These are phyloP conservation scores for Trametes cubensis DNA, from an alignment of 768 basidiomycete species.

Conservation along the genomic window DNA sequence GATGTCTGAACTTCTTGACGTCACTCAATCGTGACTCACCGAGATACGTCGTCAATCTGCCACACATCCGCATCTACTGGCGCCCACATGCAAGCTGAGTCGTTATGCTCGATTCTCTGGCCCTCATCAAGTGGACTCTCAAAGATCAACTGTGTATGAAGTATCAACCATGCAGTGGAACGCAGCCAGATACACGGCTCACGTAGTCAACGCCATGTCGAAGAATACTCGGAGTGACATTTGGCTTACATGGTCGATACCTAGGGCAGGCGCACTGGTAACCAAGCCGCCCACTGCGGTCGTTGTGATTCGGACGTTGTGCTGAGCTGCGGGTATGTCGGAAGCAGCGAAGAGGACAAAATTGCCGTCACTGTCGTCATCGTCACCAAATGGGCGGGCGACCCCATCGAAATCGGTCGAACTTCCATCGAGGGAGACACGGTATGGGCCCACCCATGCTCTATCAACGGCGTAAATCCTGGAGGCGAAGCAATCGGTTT, in stretches of 20 bases:
- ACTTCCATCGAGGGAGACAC: slow-evolving; percentile 20
- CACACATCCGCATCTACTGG: neutral
- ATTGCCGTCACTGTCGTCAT: slow-evolving; percentile 1
- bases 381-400: neutral
- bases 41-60: slow-evolving; percentile 2
- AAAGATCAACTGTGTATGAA: slow-evolving; percentile 13
- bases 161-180: no score
- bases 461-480: slow-evolving; percentile 25
- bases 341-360: slow-evolving; percentile 7
- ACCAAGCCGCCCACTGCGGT: slow-evolving; percentile 1
- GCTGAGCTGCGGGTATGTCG: slow-evolving; percentile 7
- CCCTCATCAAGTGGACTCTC: neutral
- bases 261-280: slow-evolving; percentile 2
- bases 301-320: slow-evolving; percentile 23
- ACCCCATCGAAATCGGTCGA: slow-evolving; percentile 1
- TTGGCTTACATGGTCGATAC: slow-evolving; percentile 24
- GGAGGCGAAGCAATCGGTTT: no score
- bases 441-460: slow-evolving; percentile 17
- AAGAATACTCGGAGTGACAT: neutral
- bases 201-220: neutral
- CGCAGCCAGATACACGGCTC: no score
- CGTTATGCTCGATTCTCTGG: neutral
- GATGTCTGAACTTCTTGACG: neutral
- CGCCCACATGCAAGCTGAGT: slow-evolving; percentile 3
- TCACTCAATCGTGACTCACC: slow-evolving; percentile 4